phyloP scores from a whole-genome alignment of 2,329 filamentous ascomycete species.

The Fusarium tanahbumbuense region DNA sequence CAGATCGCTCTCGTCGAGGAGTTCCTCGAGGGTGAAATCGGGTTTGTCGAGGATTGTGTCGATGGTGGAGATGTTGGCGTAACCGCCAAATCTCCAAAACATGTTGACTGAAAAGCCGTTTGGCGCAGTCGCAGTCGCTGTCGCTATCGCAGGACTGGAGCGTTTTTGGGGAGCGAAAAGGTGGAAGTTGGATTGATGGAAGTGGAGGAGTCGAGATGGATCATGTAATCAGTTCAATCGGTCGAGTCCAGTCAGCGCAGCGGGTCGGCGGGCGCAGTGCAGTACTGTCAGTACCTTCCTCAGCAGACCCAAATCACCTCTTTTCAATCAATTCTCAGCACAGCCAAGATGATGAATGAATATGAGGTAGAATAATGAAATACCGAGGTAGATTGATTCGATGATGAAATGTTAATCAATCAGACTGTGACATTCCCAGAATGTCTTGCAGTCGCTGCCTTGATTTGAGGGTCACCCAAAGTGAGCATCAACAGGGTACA shows the following conservation, averaged over 20 bases:
- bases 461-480: conserved; percentile 12
- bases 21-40: conserved; percentile 93
- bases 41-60: conserved; percentile 97
- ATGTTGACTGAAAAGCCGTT: conserved; percentile 71
- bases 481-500: not conserved
- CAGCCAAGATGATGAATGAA: not conserved
- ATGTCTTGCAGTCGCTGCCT: conserved; percentile 26
- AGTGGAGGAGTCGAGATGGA: conserved; percentile 42
- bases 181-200: conserved; percentile 30
- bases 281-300: not conserved
- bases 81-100: conserved; percentile 99
- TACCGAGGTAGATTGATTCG: conserved; percentile 1
- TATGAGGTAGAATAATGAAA: not conserved
- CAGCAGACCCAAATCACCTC: not conserved
- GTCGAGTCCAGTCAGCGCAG: conserved; percentile 34
- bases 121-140: conserved; percentile 49
- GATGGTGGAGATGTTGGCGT: conserved; percentile 96
- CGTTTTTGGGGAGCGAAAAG: conserved; percentile 33
- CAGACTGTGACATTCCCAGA: conserved; percentile 31
- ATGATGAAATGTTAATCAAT: conserved; percentile 1
- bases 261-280: conserved; percentile 19
- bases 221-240: conserved; percentile 44
- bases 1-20: conserved; percentile 94
- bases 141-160: conserved; percentile 49
- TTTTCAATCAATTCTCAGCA: conserved; percentile 6